Conservation (phyloP, 371 early-diverging fungal genomes). For the Mucor irregularis region DNA sequence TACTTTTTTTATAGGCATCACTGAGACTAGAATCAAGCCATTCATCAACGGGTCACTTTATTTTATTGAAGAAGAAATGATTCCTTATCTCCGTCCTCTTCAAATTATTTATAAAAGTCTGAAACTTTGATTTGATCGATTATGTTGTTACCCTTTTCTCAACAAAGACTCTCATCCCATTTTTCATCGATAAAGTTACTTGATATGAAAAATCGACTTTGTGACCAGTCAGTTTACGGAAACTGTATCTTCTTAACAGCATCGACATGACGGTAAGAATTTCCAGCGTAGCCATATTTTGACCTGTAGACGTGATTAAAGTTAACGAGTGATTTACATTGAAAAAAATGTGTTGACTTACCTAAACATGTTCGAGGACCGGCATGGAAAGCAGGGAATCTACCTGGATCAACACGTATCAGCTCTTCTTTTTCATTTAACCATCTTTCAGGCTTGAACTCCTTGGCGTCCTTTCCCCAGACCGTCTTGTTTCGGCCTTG, state of each 20-base stretch:
- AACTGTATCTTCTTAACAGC: conserved; percentile 18
- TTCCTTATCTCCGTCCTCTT: too few relatives aligned
- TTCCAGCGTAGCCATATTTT: conserved; percentile 48
- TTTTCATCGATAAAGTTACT: conserved; percentile 7
- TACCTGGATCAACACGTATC: conserved; percentile 15
- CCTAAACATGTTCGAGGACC: conserved; percentile 70
- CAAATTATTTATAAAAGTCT: too few relatives aligned
- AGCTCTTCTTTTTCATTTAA: conserved; percentile 28
- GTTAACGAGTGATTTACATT: not conserved
- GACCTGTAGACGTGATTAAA: conserved; percentile 22
- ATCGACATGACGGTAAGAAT: conserved; percentile 36
- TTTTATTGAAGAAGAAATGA: too few relatives aligned
- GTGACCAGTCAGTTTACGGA: not conserved
- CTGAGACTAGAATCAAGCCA: too few relatives aligned
- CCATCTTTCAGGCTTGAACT: conserved; percentile 64
- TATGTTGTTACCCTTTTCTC: conserved; percentile 1
- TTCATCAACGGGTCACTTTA: too few relatives aligned
- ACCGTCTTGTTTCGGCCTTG: conserved; percentile 54
- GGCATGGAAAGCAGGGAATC: conserved; percentile 53
- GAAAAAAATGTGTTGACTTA: too few relatives aligned
- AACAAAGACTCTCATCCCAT: not conserved
- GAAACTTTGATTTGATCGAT: too few relatives aligned
- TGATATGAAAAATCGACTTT: not conserved
- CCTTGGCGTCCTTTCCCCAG: conserved; percentile 63
- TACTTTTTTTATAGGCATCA: too few relatives aligned